Evolutionary conservation across 2,329 filamentous ascomycete species (phyloP).

Genomic region (Verticillium longisporum): DNA sequence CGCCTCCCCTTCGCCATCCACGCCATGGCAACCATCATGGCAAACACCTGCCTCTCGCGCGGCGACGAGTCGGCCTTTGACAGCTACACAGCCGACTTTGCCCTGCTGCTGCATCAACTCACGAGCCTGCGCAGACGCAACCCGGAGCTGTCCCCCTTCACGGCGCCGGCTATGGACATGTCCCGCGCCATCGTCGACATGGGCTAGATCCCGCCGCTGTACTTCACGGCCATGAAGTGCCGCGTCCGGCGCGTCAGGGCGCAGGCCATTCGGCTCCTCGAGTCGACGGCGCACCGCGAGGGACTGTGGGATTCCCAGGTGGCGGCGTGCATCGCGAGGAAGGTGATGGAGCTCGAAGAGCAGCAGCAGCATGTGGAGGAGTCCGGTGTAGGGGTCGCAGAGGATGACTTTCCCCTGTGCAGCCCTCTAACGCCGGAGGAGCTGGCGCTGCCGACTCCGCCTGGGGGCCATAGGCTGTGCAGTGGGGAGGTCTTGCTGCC

Average conservation of each 20-base stretch:
- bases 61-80: slow-evolving; percentile 31
- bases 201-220: slow-evolving; percentile 37
- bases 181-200: slow-evolving; percentile 30
- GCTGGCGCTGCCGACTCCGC: not conserved
- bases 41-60: slow-evolving; percentile 21
- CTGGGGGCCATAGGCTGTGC: not conserved
- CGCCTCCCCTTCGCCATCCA: slow-evolving; percentile 29
- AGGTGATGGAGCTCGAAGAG: slow-evolving; percentile 32
- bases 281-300: slow-evolving; percentile 23
- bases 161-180: slow-evolving; percentile 16
- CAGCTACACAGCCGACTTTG: slow-evolving; percentile 21
- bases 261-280: slow-evolving; percentile 27
- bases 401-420: not conserved
- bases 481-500: not conserved
- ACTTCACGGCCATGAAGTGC: slow-evolving; percentile 39
- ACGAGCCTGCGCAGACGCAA: not conserved
- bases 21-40: slow-evolving; percentile 35
- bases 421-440: not conserved
- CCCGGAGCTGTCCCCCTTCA: not conserved
- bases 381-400: not conserved
- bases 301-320: slow-evolving; percentile 32
- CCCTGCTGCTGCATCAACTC: slow-evolving; percentile 20
- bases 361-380: not conserved
- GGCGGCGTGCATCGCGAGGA: slow-evolving; percentile 21
- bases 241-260: slow-evolving; percentile 31